phyloP scores from a whole-genome alignment of 257 asterid species.

The Forsythia viridissima region DNA sequence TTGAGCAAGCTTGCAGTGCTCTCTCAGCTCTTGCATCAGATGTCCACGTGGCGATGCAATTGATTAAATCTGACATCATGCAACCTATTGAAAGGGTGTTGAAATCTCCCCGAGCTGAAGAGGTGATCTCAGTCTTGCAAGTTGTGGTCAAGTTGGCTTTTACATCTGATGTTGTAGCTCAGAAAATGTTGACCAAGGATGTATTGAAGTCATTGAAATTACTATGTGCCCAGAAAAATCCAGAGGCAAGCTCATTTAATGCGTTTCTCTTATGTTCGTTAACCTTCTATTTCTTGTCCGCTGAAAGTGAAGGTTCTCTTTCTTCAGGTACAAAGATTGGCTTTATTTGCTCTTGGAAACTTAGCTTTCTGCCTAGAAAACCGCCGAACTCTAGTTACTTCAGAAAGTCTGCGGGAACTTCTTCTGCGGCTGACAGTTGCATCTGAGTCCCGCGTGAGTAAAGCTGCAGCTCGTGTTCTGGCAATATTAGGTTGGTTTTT shows the following conservation, averaged over 20 bases:
- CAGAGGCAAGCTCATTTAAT: constrained; percentile 67
- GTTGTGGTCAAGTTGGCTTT: constrained; percentile 83
- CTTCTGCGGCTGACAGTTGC: constrained; percentile 86
- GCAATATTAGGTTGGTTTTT: constrained; percentile 80
- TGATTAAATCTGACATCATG: constrained; percentile 90
- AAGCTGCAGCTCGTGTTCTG: constrained; percentile 97
- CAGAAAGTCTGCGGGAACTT: constrained; percentile 97
- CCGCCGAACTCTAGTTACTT: constrained; percentile 77
- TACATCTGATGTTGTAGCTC: constrained; percentile 89
- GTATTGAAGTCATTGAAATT: constrained; percentile 71
- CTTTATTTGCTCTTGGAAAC: constrained; percentile 88
- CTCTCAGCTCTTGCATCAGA: constrained; percentile 94
- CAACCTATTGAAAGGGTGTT: constrained; percentile 91
- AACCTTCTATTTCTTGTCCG: constrained; percentile 19
- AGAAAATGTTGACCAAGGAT: constrained; percentile 89
- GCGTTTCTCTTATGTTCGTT: constrained; percentile 20
- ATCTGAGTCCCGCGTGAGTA: constrained; percentile 70
- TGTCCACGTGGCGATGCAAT: constrained; percentile 85
- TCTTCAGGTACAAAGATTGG: constrained; percentile 82
- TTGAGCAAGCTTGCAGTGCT: constrained; percentile 98
- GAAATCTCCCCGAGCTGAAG: constrained; percentile 75
- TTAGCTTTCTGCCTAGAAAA: constrained; percentile 93
- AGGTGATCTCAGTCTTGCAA: constrained; percentile 89
- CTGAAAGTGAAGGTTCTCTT: constrained; percentile 26
- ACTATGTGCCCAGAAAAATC: constrained; percentile 78